A percentile compares a stretch with the other conserved stretches of the same genome.
These are phyloP conservation scores for Phytophthora capsici DNA, from an alignment of 352 stramenopile genomes.

Conservation along the genomic window DNA sequence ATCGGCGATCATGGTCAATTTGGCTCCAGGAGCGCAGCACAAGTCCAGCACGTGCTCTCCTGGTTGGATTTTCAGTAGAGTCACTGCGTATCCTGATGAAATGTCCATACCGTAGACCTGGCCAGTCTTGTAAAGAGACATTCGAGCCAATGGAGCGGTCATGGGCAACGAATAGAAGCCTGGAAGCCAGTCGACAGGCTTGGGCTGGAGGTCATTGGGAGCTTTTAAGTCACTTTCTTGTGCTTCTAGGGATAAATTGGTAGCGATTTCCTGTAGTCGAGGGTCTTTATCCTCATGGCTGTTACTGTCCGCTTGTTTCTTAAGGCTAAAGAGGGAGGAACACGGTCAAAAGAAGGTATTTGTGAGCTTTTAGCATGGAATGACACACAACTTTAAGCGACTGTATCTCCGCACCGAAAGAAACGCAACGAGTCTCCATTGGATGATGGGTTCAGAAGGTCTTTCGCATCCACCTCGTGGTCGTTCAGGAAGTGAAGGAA, in stretches of 20 bases:
- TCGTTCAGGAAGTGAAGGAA: constrained; percentile 66
- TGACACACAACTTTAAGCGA: constrained; percentile 25
- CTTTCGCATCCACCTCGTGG: constrained; percentile 53
- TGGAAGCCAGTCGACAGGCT: constrained; percentile 55
- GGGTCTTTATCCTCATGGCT: constrained; percentile 5
- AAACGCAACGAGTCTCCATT: constrained; percentile 49
- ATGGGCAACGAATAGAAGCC: constrained; percentile 74
- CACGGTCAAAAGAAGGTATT: constrained; percentile 3
- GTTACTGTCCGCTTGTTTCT: constrained; percentile 16
- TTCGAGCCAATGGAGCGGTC: constrained; percentile 46
- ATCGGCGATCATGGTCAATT: constrained; percentile 93
- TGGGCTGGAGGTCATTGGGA: constrained; percentile 5
- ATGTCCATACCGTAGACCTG: constrained; percentile 87
- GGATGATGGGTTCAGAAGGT: constrained; percentile 43
- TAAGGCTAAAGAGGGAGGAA: constrained; percentile 29
- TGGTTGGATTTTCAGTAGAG: constrained; percentile 61
- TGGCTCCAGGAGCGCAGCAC: constrained; percentile 93
- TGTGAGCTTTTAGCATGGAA: constrained; percentile 3
- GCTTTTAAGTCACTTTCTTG: constrained; percentile 5
- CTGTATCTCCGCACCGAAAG: constrained; percentile 51
- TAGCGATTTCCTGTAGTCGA: constrained; percentile 27
- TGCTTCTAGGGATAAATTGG: constrained; percentile 25
- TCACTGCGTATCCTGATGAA: constrained; percentile 78
- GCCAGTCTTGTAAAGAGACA: constrained; percentile 55
- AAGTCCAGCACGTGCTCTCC: constrained; percentile 93